Evolutionary conservation across 441 rosid species (phyloP), one percentile per base, ranked within the genome.

Genomic region (Mallotus repandus): DNA sequence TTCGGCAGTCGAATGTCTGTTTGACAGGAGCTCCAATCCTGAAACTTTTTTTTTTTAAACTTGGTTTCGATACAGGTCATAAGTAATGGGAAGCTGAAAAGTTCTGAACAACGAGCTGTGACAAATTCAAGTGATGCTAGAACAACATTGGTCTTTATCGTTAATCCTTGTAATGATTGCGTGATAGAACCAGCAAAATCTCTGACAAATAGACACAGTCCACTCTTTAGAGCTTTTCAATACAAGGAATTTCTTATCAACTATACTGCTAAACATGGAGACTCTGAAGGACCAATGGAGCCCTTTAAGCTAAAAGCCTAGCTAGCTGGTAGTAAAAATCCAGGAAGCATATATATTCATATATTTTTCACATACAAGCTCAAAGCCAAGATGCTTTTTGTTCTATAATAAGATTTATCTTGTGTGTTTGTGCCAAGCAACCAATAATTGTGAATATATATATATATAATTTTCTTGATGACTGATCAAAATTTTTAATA

Each of bases 41-140:
- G 29, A 25, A 1, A 25, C 29, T 0, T 25, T 25, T 25, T 25
- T 25, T 25, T 25, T 25, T 25, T 25, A 1, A 25, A 25, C 0
- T 60, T 29, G 38, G 14, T 22, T 29, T 32, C 6, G 46, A 48
- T 63, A 11, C 58, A 78, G 82, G 61, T 84, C 21, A 78, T 82
- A 15, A 80, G 83, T 35, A 82, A 79, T 81, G 49, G 73, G 10
- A 49, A 74, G 77, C 13, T 71, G 48, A 71, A 11, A 61, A 62
- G 74, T 71, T 56, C 55, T 5, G 68, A 71, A 19, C 74, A 61
- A n/a, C 57, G 74, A 61, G 74, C 46, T 0, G 67, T 71, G 67
- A 50, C 50, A 18, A 71, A 61, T 61, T 29, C 68, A 15, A 72
- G 35, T 25, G 66, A 12, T 18, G 53, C 67, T 62, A 9, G 75